phyloP scores from a whole-genome alignment of 768 basidiomycete genomes.

The Chiua virens region DNA sequence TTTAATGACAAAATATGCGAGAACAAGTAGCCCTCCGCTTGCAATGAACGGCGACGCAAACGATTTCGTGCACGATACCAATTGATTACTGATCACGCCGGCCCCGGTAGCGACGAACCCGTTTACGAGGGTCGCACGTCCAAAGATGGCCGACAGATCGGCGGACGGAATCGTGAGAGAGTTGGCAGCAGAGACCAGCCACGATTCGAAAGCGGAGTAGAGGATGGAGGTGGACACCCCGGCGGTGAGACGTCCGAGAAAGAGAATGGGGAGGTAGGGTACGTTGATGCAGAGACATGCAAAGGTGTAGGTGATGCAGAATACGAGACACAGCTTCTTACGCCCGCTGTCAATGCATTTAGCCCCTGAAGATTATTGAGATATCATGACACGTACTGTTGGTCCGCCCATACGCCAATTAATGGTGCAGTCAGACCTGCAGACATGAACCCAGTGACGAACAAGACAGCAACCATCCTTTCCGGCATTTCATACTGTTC shows the following conservation, averaged over 20 bases:
- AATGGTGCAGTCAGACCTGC: slow-evolving; percentile 69
- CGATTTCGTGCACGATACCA: slow-evolving; percentile 51
- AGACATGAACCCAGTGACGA: slow-evolving; percentile 75
- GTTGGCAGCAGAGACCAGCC: slow-evolving; percentile 67
- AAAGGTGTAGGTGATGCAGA: slow-evolving; percentile 64
- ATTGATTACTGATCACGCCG: slow-evolving; percentile 64
- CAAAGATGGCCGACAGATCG: slow-evolving; percentile 69
- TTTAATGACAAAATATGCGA: slow-evolving; percentile 58
- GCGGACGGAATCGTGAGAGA: slow-evolving; percentile 49
- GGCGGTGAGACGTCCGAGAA: slow-evolving; percentile 64
- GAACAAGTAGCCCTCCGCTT: slow-evolving; percentile 52
- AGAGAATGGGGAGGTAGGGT: slow-evolving; percentile 55
- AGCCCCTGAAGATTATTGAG: background rate
- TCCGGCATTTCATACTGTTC: slow-evolving; percentile 68
- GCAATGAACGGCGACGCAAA: slow-evolving; percentile 68
- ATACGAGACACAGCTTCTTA: slow-evolving; percentile 63
- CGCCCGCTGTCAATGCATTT: slow-evolving; percentile 50
- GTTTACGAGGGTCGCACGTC: slow-evolving; percentile 71
- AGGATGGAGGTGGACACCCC: slow-evolving; percentile 76
- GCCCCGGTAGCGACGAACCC: slow-evolving; percentile 69
- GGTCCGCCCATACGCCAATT: slow-evolving; percentile 77
- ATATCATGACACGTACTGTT: slow-evolving; percentile 42
- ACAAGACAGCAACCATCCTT: slow-evolving; percentile 64
- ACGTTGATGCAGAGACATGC: slow-evolving; percentile 61
- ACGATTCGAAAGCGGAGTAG: slow-evolving; percentile 75